Evolutionary conservation across 768 basidiomycete genomes (phyloP), one percentile per base, ranked within the genome.

Genomic region (Amylocystis lapponica): DNA sequence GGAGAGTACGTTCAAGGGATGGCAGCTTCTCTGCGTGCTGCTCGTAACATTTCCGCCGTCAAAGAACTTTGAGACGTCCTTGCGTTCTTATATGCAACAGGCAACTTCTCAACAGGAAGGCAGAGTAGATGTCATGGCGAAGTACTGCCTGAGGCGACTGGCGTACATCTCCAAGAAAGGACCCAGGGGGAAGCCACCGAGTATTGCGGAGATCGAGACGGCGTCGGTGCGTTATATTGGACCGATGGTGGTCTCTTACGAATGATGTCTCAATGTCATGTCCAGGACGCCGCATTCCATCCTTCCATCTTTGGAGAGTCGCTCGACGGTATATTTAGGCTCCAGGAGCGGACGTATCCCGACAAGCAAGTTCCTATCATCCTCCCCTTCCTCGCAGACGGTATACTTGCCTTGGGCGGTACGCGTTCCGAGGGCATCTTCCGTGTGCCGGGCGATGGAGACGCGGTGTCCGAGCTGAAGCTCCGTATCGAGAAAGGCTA

Each of bases 221-320:
- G 93, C 93, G 17, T 85, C 87, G 44, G 86, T 85, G 49, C 34
- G 6, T n/a, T 19, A 12, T 27, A 37, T 26, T 35, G 27, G 21
- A 19, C 11, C 22, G n/a, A 25, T 43, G 17, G 9, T 13, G 27
- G 16, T 34, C n/a, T n/a, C 16, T 16, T 20, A 26, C 7, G 3
- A n/a, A n/a, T n/a, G n/a, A n/a, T n/a, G n/a, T n/a, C n/a, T n/a
- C n/a, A n/a, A n/a, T n/a, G n/a, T n/a, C n/a, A n/a, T 56, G 27
- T 39, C 10, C 54, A 88, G 79, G 90, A 93, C 54, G 91, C 92
- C 21, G 92, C 94, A 7, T 97, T 96, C 67, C 87, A 93, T 50
- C 91, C 93, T 0, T 93, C 90, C 1, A 92, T 87, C 1, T 97
- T 96, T 55, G 91, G 92, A 12, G 91, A 94, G 67, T 83, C 88